A percentile compares a stretch with the other conserved stretches of the same genome.
phyloP scores from a whole-genome alignment of 2,329 filamentous ascomycete species.

The Metarhizium rileyi region DNA sequence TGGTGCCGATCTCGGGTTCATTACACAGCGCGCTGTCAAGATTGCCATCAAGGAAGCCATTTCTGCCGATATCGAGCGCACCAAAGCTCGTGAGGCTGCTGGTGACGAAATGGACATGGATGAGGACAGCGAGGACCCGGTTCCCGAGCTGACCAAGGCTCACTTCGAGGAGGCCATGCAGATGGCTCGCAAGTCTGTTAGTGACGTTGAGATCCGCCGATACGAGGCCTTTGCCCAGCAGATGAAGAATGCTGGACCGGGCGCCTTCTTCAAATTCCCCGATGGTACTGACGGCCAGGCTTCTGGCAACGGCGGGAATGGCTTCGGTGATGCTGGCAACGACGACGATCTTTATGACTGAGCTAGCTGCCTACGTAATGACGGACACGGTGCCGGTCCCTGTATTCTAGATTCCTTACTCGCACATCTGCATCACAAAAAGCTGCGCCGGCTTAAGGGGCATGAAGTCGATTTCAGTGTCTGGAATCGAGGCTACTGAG shows the following conservation, averaged over 20 bases:
- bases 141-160: constrained; percentile 88
- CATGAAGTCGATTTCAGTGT: constrained; percentile 10
- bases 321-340: constrained; percentile 79
- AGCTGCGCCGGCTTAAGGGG: constrained; percentile 7
- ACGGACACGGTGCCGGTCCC: constrained; percentile 15
- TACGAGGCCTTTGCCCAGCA: constrained; percentile 98
- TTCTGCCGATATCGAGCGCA: constrained; percentile 74
- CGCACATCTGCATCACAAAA: constrained; percentile 24
- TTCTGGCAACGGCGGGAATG: constrained; percentile 46
- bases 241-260: constrained; percentile 96
- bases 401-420: constrained; percentile 39
- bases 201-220: constrained; percentile 91
- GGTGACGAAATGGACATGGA: constrained; percentile 63
- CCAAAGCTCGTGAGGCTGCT: constrained; percentile 78
- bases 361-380: constrained; percentile 21
- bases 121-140: constrained; percentile 80
- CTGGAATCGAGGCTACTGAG: constrained; percentile 5
- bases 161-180: constrained; percentile 99
- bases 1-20: constrained; percentile 97
- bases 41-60: constrained; percentile 98
- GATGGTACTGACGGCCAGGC: constrained; percentile 56
- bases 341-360: constrained; percentile 98
- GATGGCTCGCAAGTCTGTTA: constrained; percentile 85
- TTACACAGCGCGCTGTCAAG: constrained; percentile 98
- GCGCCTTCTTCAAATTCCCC: constrained; percentile 97